Evolutionary conservation across 257 asterid species (phyloP), one percentile per base, ranked within the genome.

Genomic region (Solanum acaule): DNA sequence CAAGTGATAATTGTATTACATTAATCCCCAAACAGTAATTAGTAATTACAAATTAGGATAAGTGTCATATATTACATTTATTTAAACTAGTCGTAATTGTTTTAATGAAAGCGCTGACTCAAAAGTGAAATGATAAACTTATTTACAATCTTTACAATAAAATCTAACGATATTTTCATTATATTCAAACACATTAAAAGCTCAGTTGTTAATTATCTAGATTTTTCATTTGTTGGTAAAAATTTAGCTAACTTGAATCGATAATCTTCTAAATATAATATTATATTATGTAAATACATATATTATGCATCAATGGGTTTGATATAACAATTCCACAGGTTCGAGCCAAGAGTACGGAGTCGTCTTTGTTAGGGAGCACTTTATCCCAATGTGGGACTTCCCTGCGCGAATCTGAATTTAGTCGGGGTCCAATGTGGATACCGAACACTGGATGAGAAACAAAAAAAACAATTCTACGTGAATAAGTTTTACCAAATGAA

Each of bases 371-470:
- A 5, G 22, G 18, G 59, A 49, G 8, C 8, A 18, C 0, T 49
- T 49, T 15, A 16, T 1, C 22, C 3, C 8, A 49, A 49, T 49
- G 22, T 15, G 59, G 1, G 3, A 49, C 3, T 49, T 49, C 0
- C 0, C 7, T n/a, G n/a, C n/a, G 8, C 22, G 3, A 49, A 49
- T 49, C 2, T 6, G 1, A 49, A 46, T 46, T 46, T 46, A 49
- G 8, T 49, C 59, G 20, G 7, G 18, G 3, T 49, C 59, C 2
- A 49, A 49, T 15, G 0, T 49, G 7, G 1, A 14, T 49, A 49
- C 0, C 22, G 0, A 0, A 49, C 59, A 15, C 22, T 15, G 16
- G 6, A 44, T 46, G 18, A 13, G 1, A 14, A 13, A 2, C 0
- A 4, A 46, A 14, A 46, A 46, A 14, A 14, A 12, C 5, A 13